Conservation (phyloP, 495 filamentous ascomycete genomes). For the Penicillium dipodomyicola region DNA sequence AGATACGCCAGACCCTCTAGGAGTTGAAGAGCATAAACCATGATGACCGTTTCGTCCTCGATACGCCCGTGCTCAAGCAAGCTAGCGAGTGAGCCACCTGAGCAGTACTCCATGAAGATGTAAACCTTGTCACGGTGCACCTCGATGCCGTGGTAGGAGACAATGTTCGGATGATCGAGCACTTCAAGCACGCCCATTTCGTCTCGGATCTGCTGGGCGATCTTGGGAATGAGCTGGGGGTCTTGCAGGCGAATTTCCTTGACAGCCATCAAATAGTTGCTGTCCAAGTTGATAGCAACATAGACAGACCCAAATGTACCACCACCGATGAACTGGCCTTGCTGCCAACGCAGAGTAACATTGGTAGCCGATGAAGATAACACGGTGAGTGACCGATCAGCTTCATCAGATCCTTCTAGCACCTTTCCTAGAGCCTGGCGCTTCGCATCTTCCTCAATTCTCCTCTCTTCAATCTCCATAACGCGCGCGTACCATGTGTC, state of each 20-base stretch:
- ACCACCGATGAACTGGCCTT: conserved; percentile 94
- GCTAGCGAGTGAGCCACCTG: conserved; percentile 86
- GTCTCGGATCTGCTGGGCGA: conserved; percentile 89
- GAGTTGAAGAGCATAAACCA: conserved; percentile 95
- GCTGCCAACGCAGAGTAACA: conserved; percentile 93
- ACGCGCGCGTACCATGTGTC: conserved; percentile 71
- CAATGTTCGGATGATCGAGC: conserved; percentile 94
- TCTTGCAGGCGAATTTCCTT: conserved; percentile 98
- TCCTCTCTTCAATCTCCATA: conserved; percentile 67
- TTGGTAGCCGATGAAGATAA: conserved; percentile 92
- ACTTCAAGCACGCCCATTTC: conserved; percentile 96
- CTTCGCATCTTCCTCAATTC: conserved; percentile 81
- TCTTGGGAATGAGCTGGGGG: conserved; percentile 89
- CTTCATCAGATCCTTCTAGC: conserved; percentile 89
- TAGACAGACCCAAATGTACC: conserved; percentile 98
- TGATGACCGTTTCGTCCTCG: conserved; percentile 96
- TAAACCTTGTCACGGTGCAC: conserved; percentile 98
- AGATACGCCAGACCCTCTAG: conserved; percentile 94
- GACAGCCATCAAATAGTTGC: conserved; percentile 94
- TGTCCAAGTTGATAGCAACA: conserved; percentile 93
- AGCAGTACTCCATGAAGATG: conserved; percentile 99
- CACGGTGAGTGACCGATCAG: conserved; percentile 89
- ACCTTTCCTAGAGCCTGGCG: conserved; percentile 85
- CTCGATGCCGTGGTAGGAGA: conserved; percentile 96
- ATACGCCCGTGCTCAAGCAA: conserved; percentile 94